Evolutionary conservation across 441 rosid genomes (phyloP).

Genomic region (Hura crepitans): DNA sequence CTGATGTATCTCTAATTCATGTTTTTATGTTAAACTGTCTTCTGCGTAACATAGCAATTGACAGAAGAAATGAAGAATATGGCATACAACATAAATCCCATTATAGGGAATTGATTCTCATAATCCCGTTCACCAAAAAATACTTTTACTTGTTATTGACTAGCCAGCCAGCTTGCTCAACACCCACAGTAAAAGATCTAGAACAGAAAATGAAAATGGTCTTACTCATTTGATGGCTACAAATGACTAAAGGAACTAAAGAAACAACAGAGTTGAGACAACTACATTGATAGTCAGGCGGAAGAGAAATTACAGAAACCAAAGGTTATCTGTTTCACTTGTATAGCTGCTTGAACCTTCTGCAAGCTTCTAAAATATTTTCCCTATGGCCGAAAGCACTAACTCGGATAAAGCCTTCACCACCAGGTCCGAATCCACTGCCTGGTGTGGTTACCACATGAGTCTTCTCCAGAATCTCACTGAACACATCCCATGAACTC

Average conservation of each 20-base stretch:
- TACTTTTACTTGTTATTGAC: too few species aligned
- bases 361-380: slow-evolving; percentile 91
- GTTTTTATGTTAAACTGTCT: background rate
- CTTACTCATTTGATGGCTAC: background rate
- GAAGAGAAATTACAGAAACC: background rate
- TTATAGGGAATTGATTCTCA: too few species aligned
- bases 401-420: slow-evolving; percentile 88
- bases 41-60: too few species aligned
- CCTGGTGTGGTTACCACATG: slow-evolving; percentile 95
- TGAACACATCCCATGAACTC: slow-evolving; percentile 94
- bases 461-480: slow-evolving; percentile 88
- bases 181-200: background rate
- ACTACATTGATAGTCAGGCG: slow-evolving; percentile 1
- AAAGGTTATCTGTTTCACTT: slow-evolving; percentile 37
- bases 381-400: slow-evolving; percentile 93
- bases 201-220: background rate
- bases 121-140: too few species aligned
- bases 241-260: background rate
- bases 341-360: slow-evolving; percentile 88
- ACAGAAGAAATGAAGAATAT: too few species aligned
- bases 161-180: too few species aligned
- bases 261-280: slow-evolving; percentile 1
- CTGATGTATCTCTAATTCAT: slow-evolving; percentile 3
- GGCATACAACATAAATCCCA: too few species aligned
- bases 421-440: slow-evolving; percentile 95